These are phyloP conservation scores for Spergularia marina DNA, from an alignment of 148 eudicot genomes.

Conservation along the genomic window DNA sequence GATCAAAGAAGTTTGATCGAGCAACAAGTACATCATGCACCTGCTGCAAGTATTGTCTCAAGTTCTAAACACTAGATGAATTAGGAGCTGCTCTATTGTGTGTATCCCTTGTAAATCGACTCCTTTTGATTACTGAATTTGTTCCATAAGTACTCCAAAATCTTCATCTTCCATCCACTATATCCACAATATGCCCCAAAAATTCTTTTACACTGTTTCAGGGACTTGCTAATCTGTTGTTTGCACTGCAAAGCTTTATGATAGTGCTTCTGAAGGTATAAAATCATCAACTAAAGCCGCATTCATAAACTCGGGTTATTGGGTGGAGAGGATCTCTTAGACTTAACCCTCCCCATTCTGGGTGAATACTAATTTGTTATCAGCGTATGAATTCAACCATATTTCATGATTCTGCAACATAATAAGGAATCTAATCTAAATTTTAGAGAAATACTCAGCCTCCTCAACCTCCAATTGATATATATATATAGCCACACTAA, in stretches of 20 bases:
- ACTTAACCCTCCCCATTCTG: neutral
- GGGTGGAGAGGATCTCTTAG: neutral
- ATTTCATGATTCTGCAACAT: neutral
- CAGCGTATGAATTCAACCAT: neutral
- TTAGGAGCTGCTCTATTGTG: constrained; percentile 21
- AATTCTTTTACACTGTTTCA: neutral
- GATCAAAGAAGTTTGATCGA: constrained; percentile 59
- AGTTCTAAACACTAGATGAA: constrained; percentile 25
- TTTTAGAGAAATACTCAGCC: neutral
- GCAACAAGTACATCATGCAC: constrained; percentile 14
- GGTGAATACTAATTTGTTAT: neutral
- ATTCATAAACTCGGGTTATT: neutral
- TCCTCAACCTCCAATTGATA: neutral
- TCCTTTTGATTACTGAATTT: constrained; percentile 18
- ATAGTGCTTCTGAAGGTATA: neutral
- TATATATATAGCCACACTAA: neutral
- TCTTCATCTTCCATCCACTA: neutral
- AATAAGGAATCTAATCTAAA: neutral
- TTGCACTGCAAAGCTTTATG: neutral
- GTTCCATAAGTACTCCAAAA: constrained; percentile 11
- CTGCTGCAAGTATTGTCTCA: constrained; percentile 18
- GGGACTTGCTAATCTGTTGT: neutral
- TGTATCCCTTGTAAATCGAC: constrained; percentile 33
- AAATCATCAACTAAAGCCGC: neutral
- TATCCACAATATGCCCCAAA: constrained; percentile 13